Evolutionary conservation across 2,329 filamentous ascomycete genomes (phyloP), one percentile per base, ranked within the genome.

Genomic region (Fusarium sp.): DNA sequence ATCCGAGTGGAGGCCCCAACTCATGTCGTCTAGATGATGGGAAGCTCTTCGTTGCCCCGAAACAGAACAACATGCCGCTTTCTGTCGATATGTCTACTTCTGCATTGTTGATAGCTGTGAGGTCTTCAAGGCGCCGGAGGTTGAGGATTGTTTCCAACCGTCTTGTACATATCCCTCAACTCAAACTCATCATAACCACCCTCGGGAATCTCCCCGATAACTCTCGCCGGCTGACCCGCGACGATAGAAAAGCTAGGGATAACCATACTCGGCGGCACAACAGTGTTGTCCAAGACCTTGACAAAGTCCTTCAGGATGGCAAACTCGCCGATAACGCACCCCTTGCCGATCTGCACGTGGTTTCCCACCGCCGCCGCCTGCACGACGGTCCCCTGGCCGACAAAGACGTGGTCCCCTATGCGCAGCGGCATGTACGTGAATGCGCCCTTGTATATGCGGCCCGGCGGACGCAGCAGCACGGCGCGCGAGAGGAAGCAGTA

Each of bases 301-400:
- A 96, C 93, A 75, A 93, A 96, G 78, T 98, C 96, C 79, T 97
- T 97, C 76, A 98, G 88, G 63, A 97, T 95, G 49, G 90, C 92
- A 79, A 97, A 94, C 71, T 94, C 91, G 57, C 93, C 92, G 49
- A 99, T 84, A 2, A 91, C 90, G 66, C 90, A 92, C 51, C 89
- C 88, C 56, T 86, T 85, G 22, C 94, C 94, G 64, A 99, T 92
- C 76, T 93, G 88, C 17, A 98, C 94, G 79, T 97, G 93, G 71
- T 86, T 93, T 3, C 92, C 92, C 54, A 99, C 88, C 35, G 88
- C 87, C 8, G 94, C 93, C 1, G 95, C 93, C 76, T 96, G 93
- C 37, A 99, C 86, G 39, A 95, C 87, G 37, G 89, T 89, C 33
- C 84, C 83, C 74, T 88, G 85, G 60, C 93, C 94, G 49, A 99